Percentiles rank a stretch among this genome's conserved stretches.
phyloP scores from a whole-genome alignment of 352 stramenopile species.

The Albugo laibachii region DNA sequence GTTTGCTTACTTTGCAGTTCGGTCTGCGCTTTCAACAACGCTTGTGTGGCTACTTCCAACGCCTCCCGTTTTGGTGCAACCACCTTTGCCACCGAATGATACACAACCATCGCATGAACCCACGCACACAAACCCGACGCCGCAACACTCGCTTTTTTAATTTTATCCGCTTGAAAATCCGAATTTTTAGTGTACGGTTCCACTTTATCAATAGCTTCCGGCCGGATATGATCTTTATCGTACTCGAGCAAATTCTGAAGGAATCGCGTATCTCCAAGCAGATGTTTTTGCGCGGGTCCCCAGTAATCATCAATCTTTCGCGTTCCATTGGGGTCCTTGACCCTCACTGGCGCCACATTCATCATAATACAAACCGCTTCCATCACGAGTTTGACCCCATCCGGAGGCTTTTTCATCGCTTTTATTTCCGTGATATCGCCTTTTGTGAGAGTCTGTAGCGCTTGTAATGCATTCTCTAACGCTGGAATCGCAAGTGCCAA shows the following conservation, averaged over 20 bases:
- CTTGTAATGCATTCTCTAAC: slow-evolving; percentile 80
- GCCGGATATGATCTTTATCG: slow-evolving; percentile 89
- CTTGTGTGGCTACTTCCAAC: slow-evolving; percentile 74
- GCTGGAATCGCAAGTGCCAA: slow-evolving; percentile 85
- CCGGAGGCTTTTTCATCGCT: slow-evolving; percentile 90
- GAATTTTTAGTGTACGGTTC: slow-evolving; percentile 59
- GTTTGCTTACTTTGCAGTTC: slow-evolving; percentile 81
- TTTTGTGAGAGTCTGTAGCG: slow-evolving; percentile 86
- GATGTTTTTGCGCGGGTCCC: slow-evolving; percentile 81
- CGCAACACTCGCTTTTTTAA: slow-evolving; percentile 88
- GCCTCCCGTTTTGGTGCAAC: slow-evolving; percentile 87
- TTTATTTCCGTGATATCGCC: slow-evolving; percentile 91
- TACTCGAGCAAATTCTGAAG: slow-evolving; percentile 88
- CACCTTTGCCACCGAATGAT: slow-evolving; percentile 84
- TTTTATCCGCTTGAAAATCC: slow-evolving; percentile 86
- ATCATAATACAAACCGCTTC: slow-evolving; percentile 93
- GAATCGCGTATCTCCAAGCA: slow-evolving; percentile 86
- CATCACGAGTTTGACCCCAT: slow-evolving; percentile 89
- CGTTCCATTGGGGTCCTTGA: slow-evolving; percentile 82
- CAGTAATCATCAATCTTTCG: slow-evolving; percentile 93
- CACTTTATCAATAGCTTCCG: slow-evolving; percentile 85
- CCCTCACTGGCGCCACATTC: slow-evolving; percentile 78
- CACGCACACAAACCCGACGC: slow-evolving; percentile 87
- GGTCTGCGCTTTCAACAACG: slow-evolving; percentile 69
- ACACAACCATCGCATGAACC: slow-evolving; percentile 94